Conservation (phyloP, 306 rosid species). For the Dicorynia guianensis region DNA sequence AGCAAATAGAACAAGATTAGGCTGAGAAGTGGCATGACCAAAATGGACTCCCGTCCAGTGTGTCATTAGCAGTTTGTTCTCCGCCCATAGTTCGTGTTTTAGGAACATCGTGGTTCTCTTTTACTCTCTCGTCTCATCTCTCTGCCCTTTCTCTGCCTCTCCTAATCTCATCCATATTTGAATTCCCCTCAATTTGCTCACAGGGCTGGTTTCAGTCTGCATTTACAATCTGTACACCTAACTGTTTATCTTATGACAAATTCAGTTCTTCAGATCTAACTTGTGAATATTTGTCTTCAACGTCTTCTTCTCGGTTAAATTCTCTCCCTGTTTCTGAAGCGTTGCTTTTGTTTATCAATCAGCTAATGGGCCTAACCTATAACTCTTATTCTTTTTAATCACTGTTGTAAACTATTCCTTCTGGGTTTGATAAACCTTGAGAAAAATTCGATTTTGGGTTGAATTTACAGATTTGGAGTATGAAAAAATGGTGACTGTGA, state of each 20-base stretch:
- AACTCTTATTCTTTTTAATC: not conserved
- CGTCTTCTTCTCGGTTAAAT: not conserved
- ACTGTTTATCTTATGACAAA: not conserved
- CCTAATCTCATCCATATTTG: conserved; percentile 8
- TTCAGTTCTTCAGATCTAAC: conserved; percentile 28
- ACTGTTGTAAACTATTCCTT: not conserved
- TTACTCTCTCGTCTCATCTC: not conserved
- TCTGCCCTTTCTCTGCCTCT: not conserved
- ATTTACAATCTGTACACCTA: no score
- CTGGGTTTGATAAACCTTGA: conserved; percentile 16
- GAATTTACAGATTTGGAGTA: not conserved
- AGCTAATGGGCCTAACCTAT: not conserved
- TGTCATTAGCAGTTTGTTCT: conserved; percentile 31
- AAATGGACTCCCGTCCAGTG: conserved; percentile 26
- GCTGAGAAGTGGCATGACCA: conserved; percentile 3
- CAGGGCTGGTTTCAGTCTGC: no score
- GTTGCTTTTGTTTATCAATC: not conserved
- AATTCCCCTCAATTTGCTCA: conserved; percentile 36
- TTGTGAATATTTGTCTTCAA: not conserved
- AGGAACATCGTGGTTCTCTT: not conserved
- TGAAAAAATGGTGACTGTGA: conserved; percentile 69
- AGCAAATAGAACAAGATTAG: conserved; percentile 20
- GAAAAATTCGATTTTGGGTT: not conserved
- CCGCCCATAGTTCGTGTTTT: conserved; percentile 40
- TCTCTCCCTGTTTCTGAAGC: not conserved